Evolutionary conservation across 148 eudicot species (phyloP).

Genomic region (Gaultheria prostrata): DNA sequence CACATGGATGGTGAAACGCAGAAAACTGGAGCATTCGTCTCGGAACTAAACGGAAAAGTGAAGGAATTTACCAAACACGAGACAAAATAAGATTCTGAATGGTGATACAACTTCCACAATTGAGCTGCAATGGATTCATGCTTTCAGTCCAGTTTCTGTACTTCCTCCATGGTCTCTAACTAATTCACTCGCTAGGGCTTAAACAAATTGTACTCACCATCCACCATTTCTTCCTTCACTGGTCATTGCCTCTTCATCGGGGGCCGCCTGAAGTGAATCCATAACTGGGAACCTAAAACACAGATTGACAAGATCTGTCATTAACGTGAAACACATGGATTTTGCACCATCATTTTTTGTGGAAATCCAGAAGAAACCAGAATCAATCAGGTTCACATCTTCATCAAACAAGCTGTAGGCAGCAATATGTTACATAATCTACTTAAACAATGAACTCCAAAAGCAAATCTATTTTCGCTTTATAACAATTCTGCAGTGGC

Average conservation of each 20-base stretch:
- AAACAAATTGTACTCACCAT: neutral
- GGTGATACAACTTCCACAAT: neutral
- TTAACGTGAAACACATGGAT: neutral
- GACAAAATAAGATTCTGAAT: neutral
- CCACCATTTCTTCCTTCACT: neutral
- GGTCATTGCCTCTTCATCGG: neutral
- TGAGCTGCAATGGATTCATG: neutral
- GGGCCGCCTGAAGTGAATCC: neutral
- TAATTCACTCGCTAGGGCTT: neutral
- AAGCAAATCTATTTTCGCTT: neutral
- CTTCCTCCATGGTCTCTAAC: neutral
- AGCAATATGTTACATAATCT: neutral
- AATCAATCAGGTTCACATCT: neutral
- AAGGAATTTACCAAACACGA: neutral
- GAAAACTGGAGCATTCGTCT: neutral
- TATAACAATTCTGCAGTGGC: no score
- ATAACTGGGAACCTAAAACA: neutral
- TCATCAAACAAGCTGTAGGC: neutral
- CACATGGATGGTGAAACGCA: neutral
- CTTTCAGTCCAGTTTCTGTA: neutral
- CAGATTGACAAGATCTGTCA: neutral
- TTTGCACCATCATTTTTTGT: neutral
- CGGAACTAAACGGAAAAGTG: neutral
- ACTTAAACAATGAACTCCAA: neutral
- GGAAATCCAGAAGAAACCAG: neutral